phyloP scores from a whole-genome alignment of 441 rosid species.

The Mallotus japonicus region DNA sequence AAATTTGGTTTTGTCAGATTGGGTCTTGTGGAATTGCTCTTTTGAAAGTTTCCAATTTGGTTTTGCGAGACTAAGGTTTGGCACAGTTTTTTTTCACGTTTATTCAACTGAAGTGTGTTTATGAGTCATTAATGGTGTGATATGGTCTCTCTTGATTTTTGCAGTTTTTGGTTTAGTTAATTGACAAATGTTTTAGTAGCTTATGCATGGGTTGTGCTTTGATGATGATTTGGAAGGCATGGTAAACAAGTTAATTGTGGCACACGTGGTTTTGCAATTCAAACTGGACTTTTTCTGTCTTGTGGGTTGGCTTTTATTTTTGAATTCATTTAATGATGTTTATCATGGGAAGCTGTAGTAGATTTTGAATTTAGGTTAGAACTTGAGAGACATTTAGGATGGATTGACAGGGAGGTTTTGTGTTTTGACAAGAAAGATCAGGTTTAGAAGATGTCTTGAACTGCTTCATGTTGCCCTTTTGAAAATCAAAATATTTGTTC shows the following conservation, averaged over 20 bases:
- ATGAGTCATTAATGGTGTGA: not conserved
- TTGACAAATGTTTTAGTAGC: not conserved
- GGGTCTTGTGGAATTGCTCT: not conserved
- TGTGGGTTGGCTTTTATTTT: not conserved
- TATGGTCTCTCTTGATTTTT: not conserved
- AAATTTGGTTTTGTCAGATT: slow-evolving; percentile 10
- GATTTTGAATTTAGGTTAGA: slow-evolving; percentile 7
- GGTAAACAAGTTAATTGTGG: not conserved
- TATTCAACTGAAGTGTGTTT: not conserved
- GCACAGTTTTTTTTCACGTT: not conserved
- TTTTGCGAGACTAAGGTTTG: not conserved
- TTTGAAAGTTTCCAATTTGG: not conserved
- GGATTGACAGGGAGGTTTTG: not conserved
- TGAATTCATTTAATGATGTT: not conserved
- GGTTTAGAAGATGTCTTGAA: not conserved
- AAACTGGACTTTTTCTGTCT: not conserved
- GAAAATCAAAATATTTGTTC: slow-evolving; percentile 5
- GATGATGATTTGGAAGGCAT: not conserved
- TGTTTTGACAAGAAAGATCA: slow-evolving; percentile 7
- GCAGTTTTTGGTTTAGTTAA: not conserved
- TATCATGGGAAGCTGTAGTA: not conserved
- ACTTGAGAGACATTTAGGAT: not conserved
- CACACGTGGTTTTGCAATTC: not conserved
- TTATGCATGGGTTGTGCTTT: not conserved
- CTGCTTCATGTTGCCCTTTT: not conserved